Base-by-base conservation (phyloP, 192 early-diverging fungal species). In the Coemansia reversa region DNA sequence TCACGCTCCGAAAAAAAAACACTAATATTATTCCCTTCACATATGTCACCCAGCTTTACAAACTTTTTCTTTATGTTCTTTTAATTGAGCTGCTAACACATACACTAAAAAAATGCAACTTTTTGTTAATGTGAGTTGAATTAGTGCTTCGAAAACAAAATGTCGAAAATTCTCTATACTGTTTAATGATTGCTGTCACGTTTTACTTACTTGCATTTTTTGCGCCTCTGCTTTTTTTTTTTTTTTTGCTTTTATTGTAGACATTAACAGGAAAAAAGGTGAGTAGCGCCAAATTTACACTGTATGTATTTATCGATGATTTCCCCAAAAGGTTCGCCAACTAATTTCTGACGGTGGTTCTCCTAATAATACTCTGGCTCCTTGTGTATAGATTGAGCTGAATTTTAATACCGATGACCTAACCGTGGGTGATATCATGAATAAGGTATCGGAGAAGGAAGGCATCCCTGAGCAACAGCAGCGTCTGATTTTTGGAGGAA, bases 381-480 rank as follows among this genome's bases (percentile, higher is more conserved):
- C 29, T 20, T 29, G 18, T 18, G 4, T 39, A 32, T 82, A 98
- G 93, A 93, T 97, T 74, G 91, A 92, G 62, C 88, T 98, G 58
- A 91, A 92, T 73, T 89, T 96, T 67, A 92, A 86, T 11, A 83
- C 80, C 58, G 86, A 91, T 70, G 3, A 27, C 27, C 27, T 3
- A 27, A 91, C 79, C 67, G 87, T 89, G 55, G 12, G 18, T 3
- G 4, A 42, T 42, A 91, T 98, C 81, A 97, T 97, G 79, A 89
- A 97, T 64, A 81, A 87, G 61, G 88, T 98, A 48, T 93, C 97
- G 66, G 94, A 94, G 77, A 96, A 96, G 82, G 94, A 97, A 72
- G 97, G 95, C 58, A 98, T 98, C 61, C 95, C 97, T 5, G 95
- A 95, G 27, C 84, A 89, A 18, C 97, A 98, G 74, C 97, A 98